phyloP scores from a whole-genome alignment of 192 early-diverging fungal species.

The Helicostylum pulchrum region DNA sequence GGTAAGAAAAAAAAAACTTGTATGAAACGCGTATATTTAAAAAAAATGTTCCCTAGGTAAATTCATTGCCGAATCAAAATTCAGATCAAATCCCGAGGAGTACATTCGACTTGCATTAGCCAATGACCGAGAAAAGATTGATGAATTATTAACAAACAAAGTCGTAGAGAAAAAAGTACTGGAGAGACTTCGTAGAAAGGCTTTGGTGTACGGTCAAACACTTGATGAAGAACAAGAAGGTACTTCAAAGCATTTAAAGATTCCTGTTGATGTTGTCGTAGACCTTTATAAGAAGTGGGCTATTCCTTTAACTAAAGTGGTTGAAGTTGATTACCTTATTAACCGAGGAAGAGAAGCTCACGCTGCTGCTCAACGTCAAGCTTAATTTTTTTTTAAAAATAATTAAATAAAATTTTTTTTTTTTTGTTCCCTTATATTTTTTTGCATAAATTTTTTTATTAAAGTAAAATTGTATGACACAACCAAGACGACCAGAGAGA shows the following conservation, averaged over 20 bases:
- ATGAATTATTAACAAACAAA: conserved; percentile 85
- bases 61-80: conserved; percentile 97
- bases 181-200: conserved; percentile 81
- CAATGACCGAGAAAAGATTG: conserved; percentile 71
- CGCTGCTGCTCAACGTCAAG: too few species aligned
- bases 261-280: conserved; percentile 81
- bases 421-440: not conserved
- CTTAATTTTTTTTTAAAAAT: not conserved
- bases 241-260: conserved; percentile 39
- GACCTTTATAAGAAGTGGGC: conserved; percentile 91
- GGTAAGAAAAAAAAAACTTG: conserved; percentile 43
- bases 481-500: too few species aligned
- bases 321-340: conserved; percentile 92
- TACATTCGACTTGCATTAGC: conserved; percentile 40
- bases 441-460: too few species aligned
- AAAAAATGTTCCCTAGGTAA: conserved; percentile 57
- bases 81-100: conserved; percentile 64
- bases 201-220: conserved; percentile 88
- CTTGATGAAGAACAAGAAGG: conserved; percentile 38
- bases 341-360: conserved; percentile 41
- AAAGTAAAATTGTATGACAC: too few species aligned
- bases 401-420: not conserved
- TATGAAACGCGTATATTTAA: not conserved
- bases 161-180: conserved; percentile 83
- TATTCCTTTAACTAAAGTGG: conserved; percentile 96